Conservation (phyloP, 495 filamentous ascomycete genomes). For the Xylaria venustula region DNA sequence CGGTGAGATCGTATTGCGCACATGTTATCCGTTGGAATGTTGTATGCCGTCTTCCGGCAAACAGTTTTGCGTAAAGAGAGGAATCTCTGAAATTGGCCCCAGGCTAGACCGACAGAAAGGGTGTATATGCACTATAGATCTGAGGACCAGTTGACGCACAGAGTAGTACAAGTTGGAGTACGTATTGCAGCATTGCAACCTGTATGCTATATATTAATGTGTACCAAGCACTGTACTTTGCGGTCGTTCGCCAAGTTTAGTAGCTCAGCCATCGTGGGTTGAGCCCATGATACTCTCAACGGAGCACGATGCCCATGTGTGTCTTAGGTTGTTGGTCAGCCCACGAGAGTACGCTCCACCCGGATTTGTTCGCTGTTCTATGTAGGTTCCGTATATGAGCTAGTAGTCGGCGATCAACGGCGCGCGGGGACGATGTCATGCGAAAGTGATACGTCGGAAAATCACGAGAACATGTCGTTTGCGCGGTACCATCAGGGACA, state of each 20-base stretch:
- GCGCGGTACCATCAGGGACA: not conserved
- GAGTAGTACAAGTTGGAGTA: not conserved
- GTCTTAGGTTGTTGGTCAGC: too few relatives aligned
- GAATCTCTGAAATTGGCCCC: not conserved
- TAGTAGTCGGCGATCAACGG: not conserved
- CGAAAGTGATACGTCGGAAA: constrained; percentile 3
- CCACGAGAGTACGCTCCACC: not conserved
- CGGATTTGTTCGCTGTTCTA: not conserved
- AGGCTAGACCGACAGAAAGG: not conserved
- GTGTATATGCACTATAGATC: not conserved
- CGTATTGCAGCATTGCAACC: not conserved
- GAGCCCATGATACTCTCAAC: not conserved
- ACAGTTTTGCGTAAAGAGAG: not conserved
- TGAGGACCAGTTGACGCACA: not conserved
- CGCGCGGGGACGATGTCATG: not conserved
- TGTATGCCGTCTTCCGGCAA: not conserved
- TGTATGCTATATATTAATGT: not conserved
- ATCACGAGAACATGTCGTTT: not conserved
- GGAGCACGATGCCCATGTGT: too few relatives aligned
- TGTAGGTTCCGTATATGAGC: not conserved
- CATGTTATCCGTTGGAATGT: not conserved
- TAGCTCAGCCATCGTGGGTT: not conserved
- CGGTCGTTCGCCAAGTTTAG: not conserved
- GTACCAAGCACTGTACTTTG: not conserved
- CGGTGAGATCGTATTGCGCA: not conserved